Base-by-base conservation (phyloP, 1,284 basidiomycete genomes). In the Ustilago shanxiensis region DNA sequence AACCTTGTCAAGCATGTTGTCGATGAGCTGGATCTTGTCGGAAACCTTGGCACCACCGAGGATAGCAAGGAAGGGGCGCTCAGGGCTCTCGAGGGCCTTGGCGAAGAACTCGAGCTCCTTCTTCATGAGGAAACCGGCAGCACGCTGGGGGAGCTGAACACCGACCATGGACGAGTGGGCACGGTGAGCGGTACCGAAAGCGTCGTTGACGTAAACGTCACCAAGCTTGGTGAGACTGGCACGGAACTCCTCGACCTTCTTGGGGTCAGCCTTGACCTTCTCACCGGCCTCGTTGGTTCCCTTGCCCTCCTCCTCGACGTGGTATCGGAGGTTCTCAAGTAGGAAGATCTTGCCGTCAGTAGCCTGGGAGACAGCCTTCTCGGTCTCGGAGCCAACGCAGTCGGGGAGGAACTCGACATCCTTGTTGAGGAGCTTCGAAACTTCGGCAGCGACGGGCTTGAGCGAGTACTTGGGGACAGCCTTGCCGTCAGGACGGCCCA, bases 71-170 rank as follows among this genome's bases (percentile, higher is more conserved):
- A 99, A 99, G 24, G 96, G 96, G 63, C 93, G 89, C 85, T 97
- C 95, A 50, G 96, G 96, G 83, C 89, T 91, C 88, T 99, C 96
- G 56, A 99, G 90, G 61, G 94, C 95, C 89, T 98, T 98, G 65
- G 96, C 95, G 87, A 99, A 99, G 90, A 92, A 99, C 85, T 98
- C 95, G 80, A 99, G 92, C 88, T 99, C 96, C 88, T 98, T 98
- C 89, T 96, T 98, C 90, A 99, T 93, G 79, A 99, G 90, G 90
- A 97, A 95, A 54, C 96, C 96, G 44, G 95, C 91, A 9, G 96
- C 96, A 81, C 95, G 91, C 87, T 96, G 92, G n/a, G 92, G 91
- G 41, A 98, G 90, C 87, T 97, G 91, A 79, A 99, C 90, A 78
- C 96, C 96, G 82, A 99, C 97, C 94, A 99, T 98, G 82, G 94